Conservation (phyloP, 768 basidiomycete genomes). For the Boletus pseudo-olivaceus region DNA sequence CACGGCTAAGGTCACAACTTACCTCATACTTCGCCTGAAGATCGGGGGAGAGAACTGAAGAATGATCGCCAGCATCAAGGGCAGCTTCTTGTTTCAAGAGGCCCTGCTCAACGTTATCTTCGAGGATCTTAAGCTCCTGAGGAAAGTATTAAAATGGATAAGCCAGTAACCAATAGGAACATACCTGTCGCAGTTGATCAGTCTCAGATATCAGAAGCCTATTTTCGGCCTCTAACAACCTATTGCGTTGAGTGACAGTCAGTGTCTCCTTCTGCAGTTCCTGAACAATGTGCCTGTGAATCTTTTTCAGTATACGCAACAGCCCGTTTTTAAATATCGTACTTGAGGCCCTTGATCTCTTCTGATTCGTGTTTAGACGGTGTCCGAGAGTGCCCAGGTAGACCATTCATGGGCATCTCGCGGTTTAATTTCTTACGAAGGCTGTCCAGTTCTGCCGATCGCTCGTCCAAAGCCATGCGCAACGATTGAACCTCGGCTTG, state of each 20-base stretch:
- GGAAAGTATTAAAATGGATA: neutral
- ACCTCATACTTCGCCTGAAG: constrained; percentile 54
- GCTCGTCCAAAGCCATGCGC: constrained; percentile 36
- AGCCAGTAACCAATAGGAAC: neutral
- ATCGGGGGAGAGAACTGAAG: constrained; percentile 24
- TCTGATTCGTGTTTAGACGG: constrained; percentile 52
- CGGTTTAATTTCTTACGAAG: constrained; percentile 59
- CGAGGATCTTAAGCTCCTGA: constrained; percentile 73
- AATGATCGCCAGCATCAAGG: constrained; percentile 21
- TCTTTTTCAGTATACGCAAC: neutral
- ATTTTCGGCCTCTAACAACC: constrained; percentile 77
- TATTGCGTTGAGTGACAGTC: constrained; percentile 56
- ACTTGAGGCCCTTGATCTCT: constrained; percentile 86
- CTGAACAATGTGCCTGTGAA: constrained; percentile 74
- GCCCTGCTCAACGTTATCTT: constrained; percentile 67
- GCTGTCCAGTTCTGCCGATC: constrained; percentile 50
- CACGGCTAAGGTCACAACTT: constrained; percentile 10
- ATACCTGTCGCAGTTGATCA: constrained; percentile 71
- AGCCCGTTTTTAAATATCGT: constrained; percentile 1
- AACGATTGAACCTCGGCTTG: constrained; percentile 31
- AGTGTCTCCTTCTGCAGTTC: constrained; percentile 83
- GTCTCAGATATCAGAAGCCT: constrained; percentile 51
- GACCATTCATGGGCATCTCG: constrained; percentile 47
- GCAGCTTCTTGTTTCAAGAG: constrained; percentile 49
- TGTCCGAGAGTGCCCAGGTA: constrained; percentile 29